These are phyloP conservation scores for Penicillium chermesinum DNA, from an alignment of 495 filamentous ascomycete genomes.

Conservation along the genomic window DNA sequence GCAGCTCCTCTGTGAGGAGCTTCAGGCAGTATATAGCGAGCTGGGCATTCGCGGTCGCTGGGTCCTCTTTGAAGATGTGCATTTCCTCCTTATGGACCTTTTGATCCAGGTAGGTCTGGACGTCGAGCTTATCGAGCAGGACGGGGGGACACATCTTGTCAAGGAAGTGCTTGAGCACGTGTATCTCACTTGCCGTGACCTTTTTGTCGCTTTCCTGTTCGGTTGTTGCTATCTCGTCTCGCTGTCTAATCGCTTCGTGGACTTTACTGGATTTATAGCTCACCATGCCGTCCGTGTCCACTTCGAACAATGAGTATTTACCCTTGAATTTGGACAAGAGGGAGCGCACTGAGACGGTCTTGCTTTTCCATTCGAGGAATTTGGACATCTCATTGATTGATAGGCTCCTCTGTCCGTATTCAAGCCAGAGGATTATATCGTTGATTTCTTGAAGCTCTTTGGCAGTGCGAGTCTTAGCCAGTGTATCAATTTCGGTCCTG, in stretches of 20 bases:
- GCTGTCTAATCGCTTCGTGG: background rate
- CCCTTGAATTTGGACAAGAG: background rate
- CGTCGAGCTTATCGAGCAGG: conserved; percentile 4
- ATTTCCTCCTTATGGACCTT: conserved; percentile 1
- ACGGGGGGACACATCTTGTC: conserved; percentile 4
- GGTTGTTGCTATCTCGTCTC: background rate
- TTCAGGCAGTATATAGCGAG: conserved; percentile 3
- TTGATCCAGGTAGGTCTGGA: conserved; percentile 3
- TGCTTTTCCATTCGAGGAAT: conserved; percentile 2
- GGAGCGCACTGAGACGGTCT: background rate
- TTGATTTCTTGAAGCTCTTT: conserved; percentile 8
- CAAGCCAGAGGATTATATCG: conserved; percentile 8
- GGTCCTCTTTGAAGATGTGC: conserved; percentile 8
- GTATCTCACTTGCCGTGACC: conserved; percentile 2
- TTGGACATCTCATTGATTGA: conserved; percentile 1
- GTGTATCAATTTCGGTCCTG: conserved; percentile 1
- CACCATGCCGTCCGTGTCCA: conserved; percentile 6
- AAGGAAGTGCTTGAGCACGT: conserved; percentile 9
- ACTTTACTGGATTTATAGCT: conserved; percentile 4
- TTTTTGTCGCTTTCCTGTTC: background rate
- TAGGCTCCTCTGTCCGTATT: conserved; percentile 1
- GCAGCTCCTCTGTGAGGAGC: background rate
- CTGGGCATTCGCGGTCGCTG: conserved; percentile 5
- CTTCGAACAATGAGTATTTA: conserved; percentile 7
- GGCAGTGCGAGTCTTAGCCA: background rate